Conservation (phyloP, 169 alveolate genomes). For the Plasmodium knowlesi region DNA sequence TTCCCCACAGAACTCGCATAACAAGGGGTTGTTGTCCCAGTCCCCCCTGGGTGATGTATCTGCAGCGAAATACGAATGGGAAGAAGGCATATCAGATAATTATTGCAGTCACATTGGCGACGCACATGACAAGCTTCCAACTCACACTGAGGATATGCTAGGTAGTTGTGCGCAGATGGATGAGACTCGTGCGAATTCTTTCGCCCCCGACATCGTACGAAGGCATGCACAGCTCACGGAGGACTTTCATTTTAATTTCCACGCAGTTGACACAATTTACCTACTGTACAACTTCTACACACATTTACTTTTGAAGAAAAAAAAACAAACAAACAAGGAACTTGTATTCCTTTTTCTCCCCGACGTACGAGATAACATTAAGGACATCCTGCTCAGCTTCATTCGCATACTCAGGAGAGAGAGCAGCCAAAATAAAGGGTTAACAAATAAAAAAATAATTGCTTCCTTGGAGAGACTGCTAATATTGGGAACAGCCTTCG, state of each 20-base stretch:
- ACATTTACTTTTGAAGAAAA: conserved; percentile 25
- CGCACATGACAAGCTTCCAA: background rate
- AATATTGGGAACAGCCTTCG: conserved; percentile 24
- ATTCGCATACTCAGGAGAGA: conserved; percentile 11
- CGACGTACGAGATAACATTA: conserved; percentile 53
- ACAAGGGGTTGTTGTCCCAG: background rate
- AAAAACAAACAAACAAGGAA: conserved; percentile 15
- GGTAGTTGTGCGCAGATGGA: background rate
- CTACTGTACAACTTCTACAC: conserved; percentile 56
- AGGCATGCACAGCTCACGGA: background rate
- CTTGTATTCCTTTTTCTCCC: conserved; percentile 35
- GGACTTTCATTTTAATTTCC: conserved; percentile 59
- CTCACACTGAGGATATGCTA: background rate
- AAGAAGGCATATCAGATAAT: background rate
- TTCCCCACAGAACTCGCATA: background rate
- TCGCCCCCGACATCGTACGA: background rate
- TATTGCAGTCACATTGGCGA: background rate
- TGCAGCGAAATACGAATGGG: background rate
- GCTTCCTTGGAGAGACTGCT: conserved; percentile 48
- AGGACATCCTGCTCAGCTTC: conserved; percentile 42
- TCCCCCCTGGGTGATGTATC: background rate
- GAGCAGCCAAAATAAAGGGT: background rate
- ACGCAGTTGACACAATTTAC: conserved; percentile 61
- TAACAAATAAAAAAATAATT: conserved; percentile 25
- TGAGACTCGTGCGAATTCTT: background rate